These are phyloP conservation scores for Cardamine chenopodiifolia DNA, from an alignment of 345 rosid genomes.

Conservation along the genomic window DNA sequence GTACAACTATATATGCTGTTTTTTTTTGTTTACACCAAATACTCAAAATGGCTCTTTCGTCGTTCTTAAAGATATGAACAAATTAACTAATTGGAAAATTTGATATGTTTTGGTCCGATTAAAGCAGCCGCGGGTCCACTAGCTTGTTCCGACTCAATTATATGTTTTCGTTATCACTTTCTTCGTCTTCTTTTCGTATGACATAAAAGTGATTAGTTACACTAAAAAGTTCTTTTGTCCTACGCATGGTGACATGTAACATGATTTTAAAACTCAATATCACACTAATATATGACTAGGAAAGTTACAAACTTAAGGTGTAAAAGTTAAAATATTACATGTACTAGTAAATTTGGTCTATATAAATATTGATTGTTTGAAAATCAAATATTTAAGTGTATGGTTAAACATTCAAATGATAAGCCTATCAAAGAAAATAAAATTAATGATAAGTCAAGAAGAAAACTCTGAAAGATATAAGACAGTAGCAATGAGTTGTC, in stretches of 20 bases:
- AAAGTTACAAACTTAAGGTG: conserved; percentile 15
- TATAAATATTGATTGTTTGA: not conserved
- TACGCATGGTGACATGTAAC: conserved; percentile 38
- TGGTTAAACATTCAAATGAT: not conserved
- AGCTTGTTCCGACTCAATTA: conserved; percentile 28
- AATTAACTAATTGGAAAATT: not conserved
- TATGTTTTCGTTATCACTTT: conserved; percentile 30
- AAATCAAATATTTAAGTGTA: not conserved
- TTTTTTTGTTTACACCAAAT: not conserved
- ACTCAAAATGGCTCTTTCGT: conserved; percentile 34
- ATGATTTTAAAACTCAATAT: conserved; percentile 18
- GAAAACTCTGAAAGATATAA: not conserved
- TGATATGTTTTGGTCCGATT: conserved; percentile 22
- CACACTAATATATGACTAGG: conserved; percentile 24
- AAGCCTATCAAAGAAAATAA: not conserved
- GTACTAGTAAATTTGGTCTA: not conserved
- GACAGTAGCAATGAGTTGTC: conserved; percentile 11
- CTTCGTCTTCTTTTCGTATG: conserved; percentile 22
- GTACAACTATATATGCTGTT: not conserved
- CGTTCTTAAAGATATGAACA: conserved; percentile 26
- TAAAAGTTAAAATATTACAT: conserved; percentile 7
- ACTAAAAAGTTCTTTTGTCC: conserved; percentile 36
- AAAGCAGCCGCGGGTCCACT: conserved; percentile 33
- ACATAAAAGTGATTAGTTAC: conserved; percentile 34
- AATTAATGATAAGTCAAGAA: not conserved